Conservation (phyloP, 140 eudicot species). For the Bidens hawaiensis region DNA sequence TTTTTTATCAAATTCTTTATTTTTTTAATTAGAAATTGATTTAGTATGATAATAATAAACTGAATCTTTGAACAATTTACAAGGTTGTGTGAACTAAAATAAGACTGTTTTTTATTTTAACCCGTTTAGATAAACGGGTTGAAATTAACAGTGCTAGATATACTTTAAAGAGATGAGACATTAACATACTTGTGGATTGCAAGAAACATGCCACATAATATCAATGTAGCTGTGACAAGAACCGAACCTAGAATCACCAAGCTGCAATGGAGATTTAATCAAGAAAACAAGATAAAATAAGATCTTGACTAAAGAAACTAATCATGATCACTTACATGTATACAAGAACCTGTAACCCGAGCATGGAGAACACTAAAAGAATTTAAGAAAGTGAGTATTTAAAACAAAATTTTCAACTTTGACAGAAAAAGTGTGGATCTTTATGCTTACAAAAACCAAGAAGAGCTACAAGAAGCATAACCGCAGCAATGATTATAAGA, state of each 20-base stretch:
- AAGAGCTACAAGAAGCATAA: slow-evolving; percentile 74
- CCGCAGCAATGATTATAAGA: slow-evolving; percentile 68
- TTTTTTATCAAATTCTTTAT: too few relatives aligned
- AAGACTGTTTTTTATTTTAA: neutral
- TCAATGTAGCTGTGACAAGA: slow-evolving; percentile 62
- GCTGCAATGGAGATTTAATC: slow-evolving; percentile 39
- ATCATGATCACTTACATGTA: slow-evolving; percentile 60
- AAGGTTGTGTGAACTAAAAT: too few relatives aligned
- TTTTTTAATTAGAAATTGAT: too few relatives aligned
- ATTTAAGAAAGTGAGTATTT: slow-evolving; percentile 11
- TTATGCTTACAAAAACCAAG: slow-evolving; percentile 78
- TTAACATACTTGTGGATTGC: slow-evolving; percentile 86
- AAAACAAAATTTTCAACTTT: neutral
- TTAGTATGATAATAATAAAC: too few relatives aligned
- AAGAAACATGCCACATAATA: slow-evolving; percentile 81
- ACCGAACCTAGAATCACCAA: slow-evolving; percentile 85
- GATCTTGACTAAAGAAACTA: neutral
- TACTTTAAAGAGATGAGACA: slow-evolving; percentile 9
- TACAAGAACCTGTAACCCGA: slow-evolving; percentile 72
- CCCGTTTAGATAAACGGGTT: neutral
- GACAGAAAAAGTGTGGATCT: neutral
- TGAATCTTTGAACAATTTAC: too few relatives aligned
- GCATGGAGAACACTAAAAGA: slow-evolving; percentile 72
- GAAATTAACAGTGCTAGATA: neutral
- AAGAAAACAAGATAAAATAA: neutral